phyloP scores from a whole-genome alignment of 2,329 filamentous ascomycete genomes.

The Parasarocladium wereldwijsianum region DNA sequence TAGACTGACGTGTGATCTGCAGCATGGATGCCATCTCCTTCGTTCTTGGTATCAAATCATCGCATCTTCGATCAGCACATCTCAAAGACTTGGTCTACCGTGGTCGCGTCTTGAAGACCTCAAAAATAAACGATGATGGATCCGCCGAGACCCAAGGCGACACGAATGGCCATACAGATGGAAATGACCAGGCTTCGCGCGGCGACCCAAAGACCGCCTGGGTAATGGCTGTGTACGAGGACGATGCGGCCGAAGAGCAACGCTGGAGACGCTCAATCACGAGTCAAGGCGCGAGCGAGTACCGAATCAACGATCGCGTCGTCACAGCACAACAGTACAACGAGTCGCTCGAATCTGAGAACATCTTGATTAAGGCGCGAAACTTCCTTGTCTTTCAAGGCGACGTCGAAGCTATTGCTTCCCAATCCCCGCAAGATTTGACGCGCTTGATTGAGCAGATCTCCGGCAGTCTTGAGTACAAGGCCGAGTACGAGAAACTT shows the following conservation, averaged over 20 bases:
- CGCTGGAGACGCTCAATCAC: conserved; percentile 95
- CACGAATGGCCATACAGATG: conserved; percentile 44
- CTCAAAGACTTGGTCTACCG: conserved; percentile 93
- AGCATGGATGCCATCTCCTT: conserved; percentile 99
- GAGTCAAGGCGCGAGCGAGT: conserved; percentile 76
- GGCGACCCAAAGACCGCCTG: conserved; percentile 87
- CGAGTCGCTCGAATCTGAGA: conserved; percentile 77
- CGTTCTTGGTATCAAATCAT: conserved; percentile 95
- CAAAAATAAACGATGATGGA: conserved; percentile 83
- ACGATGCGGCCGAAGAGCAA: conserved; percentile 89
- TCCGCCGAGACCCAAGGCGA: conserved; percentile 52
- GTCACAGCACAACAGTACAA: conserved; percentile 91
- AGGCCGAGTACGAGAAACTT: conserved; percentile 83
- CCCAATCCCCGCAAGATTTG: conserved; percentile 85
- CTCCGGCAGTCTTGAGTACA: conserved; percentile 88
- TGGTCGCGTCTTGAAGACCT: conserved; percentile 80
- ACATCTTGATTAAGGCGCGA: conserved; percentile 92
- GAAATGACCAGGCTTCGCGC: conserved; percentile 50
- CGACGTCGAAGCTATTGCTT: conserved; percentile 92
- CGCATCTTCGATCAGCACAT: conserved; percentile 88
- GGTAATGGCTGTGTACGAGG: conserved; percentile 99
- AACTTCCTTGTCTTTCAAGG: conserved; percentile 98
- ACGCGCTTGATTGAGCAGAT: conserved; percentile 95
- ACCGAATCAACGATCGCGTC: conserved; percentile 84
- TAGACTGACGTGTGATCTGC: conserved; percentile 6